Conservation (phyloP, 1,139 yeast genomes). For the Pichia sp. region DNA sequence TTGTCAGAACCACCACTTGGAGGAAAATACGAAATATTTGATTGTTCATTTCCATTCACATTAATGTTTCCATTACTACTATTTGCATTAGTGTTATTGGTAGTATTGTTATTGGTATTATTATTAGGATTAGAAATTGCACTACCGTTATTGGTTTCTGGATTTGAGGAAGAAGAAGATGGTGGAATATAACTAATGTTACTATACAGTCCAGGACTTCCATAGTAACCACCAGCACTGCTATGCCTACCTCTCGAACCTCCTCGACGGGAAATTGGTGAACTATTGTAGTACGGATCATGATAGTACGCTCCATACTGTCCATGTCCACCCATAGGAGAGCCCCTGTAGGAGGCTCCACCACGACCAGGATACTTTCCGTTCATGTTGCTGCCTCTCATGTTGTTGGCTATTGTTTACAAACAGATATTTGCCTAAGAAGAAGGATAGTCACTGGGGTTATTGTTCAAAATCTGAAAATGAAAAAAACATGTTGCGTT, state of each 20-base stretch:
- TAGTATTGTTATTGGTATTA: not conserved
- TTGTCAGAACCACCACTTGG: not conserved
- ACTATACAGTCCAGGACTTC: not conserved
- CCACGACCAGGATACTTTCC: slow-evolving; percentile 40
- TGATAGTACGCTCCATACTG: slow-evolving; percentile 7
- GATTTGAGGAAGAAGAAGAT: not conserved
- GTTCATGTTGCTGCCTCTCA: slow-evolving; percentile 51
- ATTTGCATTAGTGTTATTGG: not conserved
- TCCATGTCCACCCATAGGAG: slow-evolving; percentile 24
- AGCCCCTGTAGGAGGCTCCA: slow-evolving; percentile 71
- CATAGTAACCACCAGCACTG: slow-evolving; percentile 3
- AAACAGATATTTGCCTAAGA: not conserved
- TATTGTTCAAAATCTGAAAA: not conserved
- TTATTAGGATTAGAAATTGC: not conserved
- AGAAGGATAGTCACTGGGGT: not conserved
- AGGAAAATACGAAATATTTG: not conserved
- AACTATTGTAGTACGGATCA: slow-evolving; percentile 9
- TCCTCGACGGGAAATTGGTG: slow-evolving; percentile 9
- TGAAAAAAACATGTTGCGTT: not conserved
- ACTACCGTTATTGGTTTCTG: not conserved
- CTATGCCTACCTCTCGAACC: slow-evolving; percentile 3
- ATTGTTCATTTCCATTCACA: not conserved
- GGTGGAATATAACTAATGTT: slow-evolving; percentile 1
- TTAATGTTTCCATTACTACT: not conserved
- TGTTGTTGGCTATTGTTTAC: slow-evolving; percentile 4